Evolutionary conservation across 2,329 filamentous ascomycete species (phyloP).

Genomic region (Ceratocystiopsis brevicomis): DNA sequence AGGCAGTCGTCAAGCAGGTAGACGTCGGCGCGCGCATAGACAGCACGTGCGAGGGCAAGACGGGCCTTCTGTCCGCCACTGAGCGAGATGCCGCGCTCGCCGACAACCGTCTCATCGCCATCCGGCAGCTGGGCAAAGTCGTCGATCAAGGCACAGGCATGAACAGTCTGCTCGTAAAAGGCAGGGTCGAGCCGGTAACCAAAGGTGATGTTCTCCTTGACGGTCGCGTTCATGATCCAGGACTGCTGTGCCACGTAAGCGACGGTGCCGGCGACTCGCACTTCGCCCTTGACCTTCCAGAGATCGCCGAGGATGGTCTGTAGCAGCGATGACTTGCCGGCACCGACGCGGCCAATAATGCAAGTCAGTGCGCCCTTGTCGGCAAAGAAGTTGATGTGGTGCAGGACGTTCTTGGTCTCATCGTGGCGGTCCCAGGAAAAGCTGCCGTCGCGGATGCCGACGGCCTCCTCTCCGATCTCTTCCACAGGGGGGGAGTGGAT

Average conservation of each 20-base stretch:
- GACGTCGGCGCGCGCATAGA: conserved; percentile 91
- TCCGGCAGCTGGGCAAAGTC: conserved; percentile 88
- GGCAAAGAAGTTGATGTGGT: conserved; percentile 72
- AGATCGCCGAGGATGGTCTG: conserved; percentile 79
- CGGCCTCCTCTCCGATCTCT: conserved; percentile 66
- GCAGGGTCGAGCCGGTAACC: conserved; percentile 82
- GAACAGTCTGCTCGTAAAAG: conserved; percentile 85
- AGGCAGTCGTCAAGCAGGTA: conserved; percentile 88
- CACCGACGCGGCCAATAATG: conserved; percentile 81
- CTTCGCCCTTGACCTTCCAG: conserved; percentile 72
- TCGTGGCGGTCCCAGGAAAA: conserved; percentile 92
- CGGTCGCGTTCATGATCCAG: conserved; percentile 96
- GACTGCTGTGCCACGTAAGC: conserved; percentile 86
- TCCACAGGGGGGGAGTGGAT: conserved; percentile 47
- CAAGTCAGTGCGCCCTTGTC: conserved; percentile 88
- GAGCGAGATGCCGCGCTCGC: conserved; percentile 87
- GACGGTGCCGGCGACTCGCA: conserved; percentile 60
- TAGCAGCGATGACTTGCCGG: conserved; percentile 85
- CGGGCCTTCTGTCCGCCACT: conserved; percentile 94
- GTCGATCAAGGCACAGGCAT: conserved; percentile 75
- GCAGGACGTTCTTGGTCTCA: conserved; percentile 42
- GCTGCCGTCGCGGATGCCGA: conserved; percentile 63
- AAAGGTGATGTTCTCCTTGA: conserved; percentile 93
- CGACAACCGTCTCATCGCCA: conserved; percentile 90
- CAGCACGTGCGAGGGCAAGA: conserved; percentile 75